phyloP scores from a whole-genome alignment of 441 rosid species.

The Dalechampia spathulata region DNA sequence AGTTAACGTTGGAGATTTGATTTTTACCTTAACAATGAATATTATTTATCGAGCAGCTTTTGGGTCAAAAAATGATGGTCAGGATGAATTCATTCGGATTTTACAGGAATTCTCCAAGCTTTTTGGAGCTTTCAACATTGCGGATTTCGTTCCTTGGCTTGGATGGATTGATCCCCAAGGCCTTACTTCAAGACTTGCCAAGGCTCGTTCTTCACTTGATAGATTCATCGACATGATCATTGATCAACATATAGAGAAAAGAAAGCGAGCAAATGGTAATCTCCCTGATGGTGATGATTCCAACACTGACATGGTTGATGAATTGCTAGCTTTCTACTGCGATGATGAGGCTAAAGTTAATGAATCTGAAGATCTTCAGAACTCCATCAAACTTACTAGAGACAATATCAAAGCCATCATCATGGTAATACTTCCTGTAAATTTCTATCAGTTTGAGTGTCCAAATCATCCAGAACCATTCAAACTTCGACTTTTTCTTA shows the following conservation, averaged over 20 bases:
- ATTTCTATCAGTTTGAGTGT: too few species aligned
- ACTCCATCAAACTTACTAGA: conserved; percentile 57
- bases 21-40: conserved; percentile 64
- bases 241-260: conserved; percentile 66
- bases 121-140: conserved; percentile 88
- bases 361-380: conserved; percentile 54
- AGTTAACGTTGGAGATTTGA: conserved; percentile 64
- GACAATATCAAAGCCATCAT: conserved; percentile 92
- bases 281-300: conserved; percentile 24
- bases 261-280: conserved; percentile 12
- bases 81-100: conserved; percentile 67
- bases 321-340: conserved; percentile 65
- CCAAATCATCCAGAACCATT: too few species aligned
- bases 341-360: conserved; percentile 53
- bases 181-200: conserved; percentile 37
- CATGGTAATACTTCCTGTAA: too few species aligned
- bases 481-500: too few species aligned
- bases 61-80: conserved; percentile 55
- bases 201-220: conserved; percentile 64
- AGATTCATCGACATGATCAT: conserved; percentile 68
- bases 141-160: conserved; percentile 72
- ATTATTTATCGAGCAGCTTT: conserved; percentile 80
- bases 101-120: conserved; percentile 91
- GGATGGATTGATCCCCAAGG: conserved; percentile 80
- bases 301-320: conserved; percentile 88